Base-by-base conservation (phyloP, 139 green algal species). In the Microglena sp. region DNA sequence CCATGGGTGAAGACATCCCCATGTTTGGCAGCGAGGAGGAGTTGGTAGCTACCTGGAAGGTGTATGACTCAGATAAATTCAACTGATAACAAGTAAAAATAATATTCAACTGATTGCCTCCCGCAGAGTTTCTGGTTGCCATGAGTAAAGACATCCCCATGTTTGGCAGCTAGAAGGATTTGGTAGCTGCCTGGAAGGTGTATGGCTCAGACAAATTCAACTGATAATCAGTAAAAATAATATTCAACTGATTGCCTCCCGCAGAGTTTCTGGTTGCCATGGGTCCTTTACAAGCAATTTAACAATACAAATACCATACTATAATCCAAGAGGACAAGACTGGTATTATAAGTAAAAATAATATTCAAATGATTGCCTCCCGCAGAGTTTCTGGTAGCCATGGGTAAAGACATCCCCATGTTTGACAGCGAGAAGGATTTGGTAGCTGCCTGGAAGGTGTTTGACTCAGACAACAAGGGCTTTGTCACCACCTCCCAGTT, bases 391-490 rank as follows among this genome's bases (percentile, higher is more conserved):
- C 35, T 71, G 45, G 62, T 54, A 15, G 68, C 74, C 33, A 74
- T 81, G 69, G 33, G 27, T 3, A 45, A 46, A 0, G 69, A 81
- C 30, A 74, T 81, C 21, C 58, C 66, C 2, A 67, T 72, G 15
- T 77, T 75, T 54, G 69, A 81, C 65, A 81, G 74, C 50, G 74
- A 81, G 69, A 36, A 43, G 22, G 74, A 81, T 43, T 45, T 81
- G 55, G 61, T 69, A 50, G 50, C 32, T 0, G 74, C 74, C 1
- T 81, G 74, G 74, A 74, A 74, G 65, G 69, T 81, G 34, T 58
- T 67, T 57, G 60, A 67, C 43, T 22, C 50, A 34, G 58, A 65
- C 6, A 36, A 36, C 33, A 65, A 65, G 34, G 58, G 58, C 34
- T 54, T 22, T 24, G 53, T 65, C 34, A 30, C n/a, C 34, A 65